phyloP scores from a whole-genome alignment of 331 rosid species.

The Stylosanthes scabra region DNA sequence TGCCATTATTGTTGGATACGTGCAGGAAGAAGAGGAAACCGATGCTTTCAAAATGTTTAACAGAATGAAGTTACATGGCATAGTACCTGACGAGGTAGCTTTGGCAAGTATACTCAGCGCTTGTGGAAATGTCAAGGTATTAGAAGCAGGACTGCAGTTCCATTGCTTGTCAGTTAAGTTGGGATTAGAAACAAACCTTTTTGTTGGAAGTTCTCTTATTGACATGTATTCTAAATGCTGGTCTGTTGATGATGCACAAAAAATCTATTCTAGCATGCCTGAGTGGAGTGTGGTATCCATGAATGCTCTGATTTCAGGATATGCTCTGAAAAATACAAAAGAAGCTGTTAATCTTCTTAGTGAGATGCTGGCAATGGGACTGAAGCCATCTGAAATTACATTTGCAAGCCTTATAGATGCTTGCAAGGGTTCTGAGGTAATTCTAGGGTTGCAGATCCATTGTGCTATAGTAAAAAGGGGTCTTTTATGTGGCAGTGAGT shows the following conservation, averaged over 20 bases:
- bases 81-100: constrained; percentile 81
- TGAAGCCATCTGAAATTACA: constrained; percentile 77
- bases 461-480: constrained; percentile 63
- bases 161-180: constrained; percentile 74
- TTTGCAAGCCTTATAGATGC: constrained; percentile 79
- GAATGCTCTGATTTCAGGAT: constrained; percentile 83
- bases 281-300: constrained; percentile 64
- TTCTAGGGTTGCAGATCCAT: constrained; percentile 80
- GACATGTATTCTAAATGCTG: constrained; percentile 91
- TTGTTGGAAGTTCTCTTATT: constrained; percentile 83
- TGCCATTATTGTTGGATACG: constrained; percentile 90
- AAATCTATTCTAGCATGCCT: constrained; percentile 68
- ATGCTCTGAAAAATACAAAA: constrained; percentile 52
- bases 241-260: constrained; percentile 51
- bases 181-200: constrained; percentile 78
- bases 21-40: constrained; percentile 64
- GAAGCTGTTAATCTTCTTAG: constrained; percentile 63
- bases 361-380: constrained; percentile 64
- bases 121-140: constrained; percentile 70
- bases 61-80: constrained; percentile 66
- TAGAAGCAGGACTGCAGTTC: constrained; percentile 65
- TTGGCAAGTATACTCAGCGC: constrained; percentile 89
- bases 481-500: constrained; percentile 64
- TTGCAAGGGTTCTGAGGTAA: constrained; percentile 57
- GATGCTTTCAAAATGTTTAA: constrained; percentile 74